A percentile compares a stretch with the other conserved stretches of the same genome.
Conservation (phyloP, 495 filamentous ascomycete genomes). For the Trichoderma asperelloides region DNA sequence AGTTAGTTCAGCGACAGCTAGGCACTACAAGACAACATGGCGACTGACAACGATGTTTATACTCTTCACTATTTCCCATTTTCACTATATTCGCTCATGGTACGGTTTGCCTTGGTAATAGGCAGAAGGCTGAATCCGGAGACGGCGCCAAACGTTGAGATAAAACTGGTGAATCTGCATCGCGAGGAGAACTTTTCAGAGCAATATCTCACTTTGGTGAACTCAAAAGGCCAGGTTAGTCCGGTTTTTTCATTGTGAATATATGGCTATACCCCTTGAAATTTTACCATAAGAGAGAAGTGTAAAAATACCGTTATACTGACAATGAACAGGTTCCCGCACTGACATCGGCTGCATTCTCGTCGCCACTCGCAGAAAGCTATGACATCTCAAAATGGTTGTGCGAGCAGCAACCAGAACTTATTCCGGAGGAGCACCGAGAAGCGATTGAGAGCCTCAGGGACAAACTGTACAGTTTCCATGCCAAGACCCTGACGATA, state of each 20-base stretch:
- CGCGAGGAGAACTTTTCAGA: conserved; percentile 10
- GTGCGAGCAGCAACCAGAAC: neutral
- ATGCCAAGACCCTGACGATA: conserved; percentile 3
- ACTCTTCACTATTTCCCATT: conserved; percentile 11
- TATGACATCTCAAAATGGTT: conserved; percentile 11
- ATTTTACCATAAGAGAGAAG: neutral
- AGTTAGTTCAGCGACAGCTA: neutral
- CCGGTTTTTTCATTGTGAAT: neutral
- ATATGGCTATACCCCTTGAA: neutral
- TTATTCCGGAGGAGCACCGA: neutral
- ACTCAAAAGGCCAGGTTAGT: conserved; percentile 10
- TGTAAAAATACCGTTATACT: neutral
- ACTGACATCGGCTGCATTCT: neutral
- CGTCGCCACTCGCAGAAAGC: conserved; percentile 7
- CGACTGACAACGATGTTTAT: neutral
- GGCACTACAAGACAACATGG: neutral
- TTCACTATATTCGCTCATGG: conserved; percentile 12
- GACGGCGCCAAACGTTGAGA: conserved; percentile 2
- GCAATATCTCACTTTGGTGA: conserved; percentile 8
- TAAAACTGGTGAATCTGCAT: conserved; percentile 9
- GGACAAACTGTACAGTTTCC: conserved; percentile 5
- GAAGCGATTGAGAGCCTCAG: neutral
- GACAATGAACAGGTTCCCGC: neutral
- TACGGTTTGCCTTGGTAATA: neutral
- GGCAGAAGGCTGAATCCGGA: neutral